These are phyloP conservation scores for Apiosordaria backusii DNA, from an alignment of 495 filamentous ascomycete species.

Conservation along the genomic window DNA sequence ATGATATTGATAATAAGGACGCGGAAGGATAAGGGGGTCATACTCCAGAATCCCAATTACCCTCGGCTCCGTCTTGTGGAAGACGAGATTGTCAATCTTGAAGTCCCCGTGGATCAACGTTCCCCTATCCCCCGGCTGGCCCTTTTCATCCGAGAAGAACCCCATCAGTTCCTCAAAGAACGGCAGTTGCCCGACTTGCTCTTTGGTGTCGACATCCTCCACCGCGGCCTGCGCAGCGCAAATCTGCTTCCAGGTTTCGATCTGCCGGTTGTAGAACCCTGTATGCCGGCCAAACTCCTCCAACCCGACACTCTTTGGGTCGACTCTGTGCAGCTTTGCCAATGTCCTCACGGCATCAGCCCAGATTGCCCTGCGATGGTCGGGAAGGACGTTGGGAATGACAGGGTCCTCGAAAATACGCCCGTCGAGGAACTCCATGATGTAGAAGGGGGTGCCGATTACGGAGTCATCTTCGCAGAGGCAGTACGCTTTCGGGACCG, in stretches of 20 bases:
- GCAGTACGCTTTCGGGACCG: constrained; percentile 78
- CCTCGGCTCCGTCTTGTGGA: constrained; percentile 78
- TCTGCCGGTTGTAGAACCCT: constrained; percentile 85
- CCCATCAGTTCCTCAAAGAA: constrained; percentile 73
- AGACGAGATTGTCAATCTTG: constrained; percentile 97
- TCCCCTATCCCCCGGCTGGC: constrained; percentile 72
- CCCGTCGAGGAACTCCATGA: constrained; percentile 92
- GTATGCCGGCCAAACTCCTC: constrained; percentile 66
- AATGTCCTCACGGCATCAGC: constrained; percentile 75
- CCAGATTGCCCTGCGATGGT: constrained; percentile 79
- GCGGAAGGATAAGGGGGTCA: constrained; percentile 27
- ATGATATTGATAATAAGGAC: neutral
- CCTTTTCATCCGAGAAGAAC: constrained; percentile 66
- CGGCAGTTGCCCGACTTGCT: constrained; percentile 76
- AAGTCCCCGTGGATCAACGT: constrained; percentile 92
- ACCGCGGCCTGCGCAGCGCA: constrained; percentile 71
- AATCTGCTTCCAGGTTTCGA: constrained; percentile 75
- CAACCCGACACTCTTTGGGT: constrained; percentile 61
- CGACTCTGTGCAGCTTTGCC: constrained; percentile 78
- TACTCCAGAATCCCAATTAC: constrained; percentile 92
- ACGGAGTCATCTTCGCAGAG: constrained; percentile 78
- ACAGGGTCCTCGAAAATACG: constrained; percentile 87
- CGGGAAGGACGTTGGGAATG: constrained; percentile 67
- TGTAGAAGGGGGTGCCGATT: constrained; percentile 89
- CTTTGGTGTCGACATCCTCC: constrained; percentile 69